phyloP scores from a whole-genome alignment of 1,139 yeast species.

The Suhomyces yuchorum region DNA sequence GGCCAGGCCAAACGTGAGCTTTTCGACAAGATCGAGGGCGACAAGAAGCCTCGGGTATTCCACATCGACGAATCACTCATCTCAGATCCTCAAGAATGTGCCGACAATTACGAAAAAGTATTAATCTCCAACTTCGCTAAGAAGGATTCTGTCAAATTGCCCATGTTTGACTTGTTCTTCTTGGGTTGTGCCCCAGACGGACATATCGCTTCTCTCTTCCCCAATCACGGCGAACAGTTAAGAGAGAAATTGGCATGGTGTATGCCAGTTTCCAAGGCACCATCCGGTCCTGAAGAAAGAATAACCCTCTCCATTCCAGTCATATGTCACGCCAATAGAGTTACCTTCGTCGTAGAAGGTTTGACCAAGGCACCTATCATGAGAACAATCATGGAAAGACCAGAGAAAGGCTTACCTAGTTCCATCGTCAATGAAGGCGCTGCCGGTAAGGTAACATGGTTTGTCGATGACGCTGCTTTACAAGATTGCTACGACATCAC shows the following conservation, averaged over 20 bases:
- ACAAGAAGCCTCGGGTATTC: constrained; percentile 66
- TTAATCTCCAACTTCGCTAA: constrained; percentile 91
- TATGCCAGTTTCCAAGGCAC: constrained; percentile 90
- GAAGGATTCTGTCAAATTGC: constrained; percentile 91
- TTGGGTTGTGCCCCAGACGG: constrained; percentile 99
- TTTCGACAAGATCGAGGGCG: constrained; percentile 63
- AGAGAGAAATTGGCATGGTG: constrained; percentile 96
- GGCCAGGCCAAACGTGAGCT: constrained; percentile 85
- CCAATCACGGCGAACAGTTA: constrained; percentile 79
- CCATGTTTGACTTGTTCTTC: constrained; percentile 86
- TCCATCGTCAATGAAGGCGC: constrained; percentile 94
- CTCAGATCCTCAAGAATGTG: constrained; percentile 89
- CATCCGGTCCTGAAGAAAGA: constrained; percentile 84
- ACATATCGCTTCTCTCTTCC: constrained; percentile 93
- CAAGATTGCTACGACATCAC: constrained; percentile 75
- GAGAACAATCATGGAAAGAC: constrained; percentile 93
- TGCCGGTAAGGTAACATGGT: constrained; percentile 96
- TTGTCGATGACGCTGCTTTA: constrained; percentile 94
- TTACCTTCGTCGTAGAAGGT: constrained; percentile 94
- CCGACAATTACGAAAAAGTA: constrained; percentile 86
- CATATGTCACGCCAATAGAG: constrained; percentile 89
- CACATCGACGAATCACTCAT: constrained; percentile 80
- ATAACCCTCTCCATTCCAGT: constrained; percentile 94
- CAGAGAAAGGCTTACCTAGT: constrained; percentile 94
- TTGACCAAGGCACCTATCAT: constrained; percentile 93